Evolutionary conservation across 495 filamentous ascomycete genomes (phyloP).

Genomic region (Penicillium flavigenum): DNA sequence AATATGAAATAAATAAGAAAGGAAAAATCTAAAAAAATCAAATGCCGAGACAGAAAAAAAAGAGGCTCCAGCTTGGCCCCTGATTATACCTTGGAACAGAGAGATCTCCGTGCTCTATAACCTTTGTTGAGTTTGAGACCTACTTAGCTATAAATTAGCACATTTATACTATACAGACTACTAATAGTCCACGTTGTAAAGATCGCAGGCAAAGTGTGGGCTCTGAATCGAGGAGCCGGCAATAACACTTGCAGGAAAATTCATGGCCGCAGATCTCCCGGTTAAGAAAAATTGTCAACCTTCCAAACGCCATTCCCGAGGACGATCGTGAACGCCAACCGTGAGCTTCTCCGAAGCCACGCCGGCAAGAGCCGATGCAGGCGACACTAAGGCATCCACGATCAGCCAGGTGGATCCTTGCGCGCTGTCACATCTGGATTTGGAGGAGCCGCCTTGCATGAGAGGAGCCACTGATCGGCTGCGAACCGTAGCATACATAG

Average conservation of each 20-base stretch:
- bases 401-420: constrained; percentile 25
- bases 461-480: constrained; percentile 26
- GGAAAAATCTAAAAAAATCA: background rate
- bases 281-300: constrained; percentile 6
- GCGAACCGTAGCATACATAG: constrained; percentile 7
- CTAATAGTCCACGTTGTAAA: background rate
- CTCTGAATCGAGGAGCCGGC: background rate
- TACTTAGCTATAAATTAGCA: background rate
- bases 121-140: background rate
- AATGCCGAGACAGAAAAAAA: constrained; percentile 1
- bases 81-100: background rate
- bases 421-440: constrained; percentile 26
- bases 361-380: constrained; percentile 29
- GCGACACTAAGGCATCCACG: constrained; percentile 21
- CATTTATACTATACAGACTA: background rate
- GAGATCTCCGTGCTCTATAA: constrained; percentile 4
- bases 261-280: constrained; percentile 23
- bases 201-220: background rate
- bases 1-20: background rate
- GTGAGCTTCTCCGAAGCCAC: constrained; percentile 26
- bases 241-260: constrained; percentile 6
- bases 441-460: constrained; percentile 27
- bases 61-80: background rate
- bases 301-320: constrained; percentile 13
- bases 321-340: constrained; percentile 22